Percentiles rank a stretch among this genome's conserved stretches.
phyloP scores from a whole-genome alignment of 1,139 yeast genomes.

The Arxiozyma telluris region DNA sequence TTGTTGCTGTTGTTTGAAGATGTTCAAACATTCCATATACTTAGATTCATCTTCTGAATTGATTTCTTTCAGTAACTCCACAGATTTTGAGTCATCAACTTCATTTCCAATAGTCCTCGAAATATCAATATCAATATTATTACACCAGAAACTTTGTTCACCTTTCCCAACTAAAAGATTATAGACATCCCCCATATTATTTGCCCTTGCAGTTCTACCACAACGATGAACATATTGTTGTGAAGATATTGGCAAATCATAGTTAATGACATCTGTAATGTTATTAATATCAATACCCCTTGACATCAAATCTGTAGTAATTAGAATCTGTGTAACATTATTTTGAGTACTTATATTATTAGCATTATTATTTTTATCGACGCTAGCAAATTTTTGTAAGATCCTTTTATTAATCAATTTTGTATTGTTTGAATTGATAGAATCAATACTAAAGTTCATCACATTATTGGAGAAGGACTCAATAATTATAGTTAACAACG shows the following conservation, averaged over 20 bases:
- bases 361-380: no score
- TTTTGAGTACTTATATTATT: background rate
- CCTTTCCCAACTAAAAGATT: conserved; percentile 66
- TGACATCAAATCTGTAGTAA: conserved; percentile 88
- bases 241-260: conserved; percentile 80
- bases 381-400: conserved; percentile 43
- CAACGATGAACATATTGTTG: conserved; percentile 92
- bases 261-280: conserved; percentile 72
- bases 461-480: conserved; percentile 17
- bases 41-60: conserved; percentile 29
- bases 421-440: conserved; percentile 45
- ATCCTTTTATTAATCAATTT: conserved; percentile 39
- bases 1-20: conserved; percentile 35
- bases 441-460: conserved; percentile 17
- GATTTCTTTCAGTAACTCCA: conserved; percentile 2
- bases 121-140: conserved; percentile 38
- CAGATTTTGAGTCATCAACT: background rate
- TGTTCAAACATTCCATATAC: conserved; percentile 39
- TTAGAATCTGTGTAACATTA: conserved; percentile 44
- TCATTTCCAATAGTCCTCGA: conserved; percentile 27
- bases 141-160: conserved; percentile 58
- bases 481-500: conserved; percentile 45
- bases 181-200: conserved; percentile 63
- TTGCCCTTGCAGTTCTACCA: conserved; percentile 95
- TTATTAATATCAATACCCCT: conserved; percentile 82